phyloP scores from a whole-genome alignment of 108 stramenopile genomes.

The Parietichytrium sp. region DNA sequence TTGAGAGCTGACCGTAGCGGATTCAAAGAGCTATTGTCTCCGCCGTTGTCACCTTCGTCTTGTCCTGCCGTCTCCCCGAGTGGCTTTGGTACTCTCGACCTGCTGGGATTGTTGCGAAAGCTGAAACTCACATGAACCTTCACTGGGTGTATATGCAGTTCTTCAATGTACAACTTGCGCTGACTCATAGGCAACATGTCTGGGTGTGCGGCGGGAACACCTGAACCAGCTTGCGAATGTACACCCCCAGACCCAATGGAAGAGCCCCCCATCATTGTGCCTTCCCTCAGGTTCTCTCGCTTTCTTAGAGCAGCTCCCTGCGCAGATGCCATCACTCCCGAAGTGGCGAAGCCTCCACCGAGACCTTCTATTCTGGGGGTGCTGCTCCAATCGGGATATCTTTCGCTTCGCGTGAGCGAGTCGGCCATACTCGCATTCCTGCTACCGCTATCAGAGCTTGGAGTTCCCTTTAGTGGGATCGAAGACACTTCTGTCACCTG shows the following conservation, averaged over 20 bases:
- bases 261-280: neutral
- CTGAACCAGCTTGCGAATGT: no score
- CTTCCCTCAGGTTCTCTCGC: no score
- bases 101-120: neutral
- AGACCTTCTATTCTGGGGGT: no score
- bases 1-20: conserved; percentile 12
- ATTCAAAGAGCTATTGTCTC: neutral
- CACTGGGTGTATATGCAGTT: conserved; percentile 4
- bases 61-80: neutral
- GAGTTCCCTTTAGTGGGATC: neutral
- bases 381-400: no score
- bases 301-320: no score
- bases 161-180: conserved; percentile 23
- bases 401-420: no score
- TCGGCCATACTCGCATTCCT: no score
- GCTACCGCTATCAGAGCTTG: neutral
- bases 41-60: neutral
- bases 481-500: neutral
- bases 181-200: neutral
- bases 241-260: neutral
- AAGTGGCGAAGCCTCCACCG: neutral
- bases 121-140: conserved; percentile 33
- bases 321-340: no score
- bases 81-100: no score
- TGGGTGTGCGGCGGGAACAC: no score